Base-by-base conservation (phyloP, 1,284 basidiomycete species). In the Cryptococcus sp. region DNA sequence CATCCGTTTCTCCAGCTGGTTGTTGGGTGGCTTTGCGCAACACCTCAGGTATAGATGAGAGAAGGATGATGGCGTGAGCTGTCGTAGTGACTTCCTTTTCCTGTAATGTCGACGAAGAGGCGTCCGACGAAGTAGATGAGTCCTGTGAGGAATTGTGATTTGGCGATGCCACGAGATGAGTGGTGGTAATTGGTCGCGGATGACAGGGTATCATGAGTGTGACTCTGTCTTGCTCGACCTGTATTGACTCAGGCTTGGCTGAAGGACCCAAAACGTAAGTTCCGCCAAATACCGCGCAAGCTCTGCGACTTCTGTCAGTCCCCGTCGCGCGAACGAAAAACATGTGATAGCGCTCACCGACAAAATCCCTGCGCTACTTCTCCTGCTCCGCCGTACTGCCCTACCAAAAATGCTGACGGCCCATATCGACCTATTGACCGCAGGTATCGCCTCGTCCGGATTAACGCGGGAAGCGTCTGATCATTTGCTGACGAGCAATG, bases 331-430 rank as follows among this genome's bases (percentile, higher is more conserved):
- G 20, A 26, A 26, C 8, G 17, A 17, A 20, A 8, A 10, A 4
- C 20, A 56, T 20, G 41, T 29, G 13, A 22, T 17, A n/a, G 47
- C 2, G 69, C 75, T 59, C 46, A 80, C 79, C 82, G 73, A 76
- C 93, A 95, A 74, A 94, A 97, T 0, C 91, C 93, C 76, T 96
- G 93, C 0, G 89, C 84, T n/a, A 95, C 86, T 70, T 96, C 93
- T 3, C 93, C 93, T 0, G 87, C 81, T 3, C 93, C 92, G 29
- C 95, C 95, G 73, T 97, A 98, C 68, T 97, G 93, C 0, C 91
- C 92, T 5, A 98, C 83, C 16, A 99, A 84, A 78, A 94, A 98
- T 0, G 95, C 87, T 0, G 91, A 92, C 11, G 89, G 79, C 6
- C 95, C 95, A 70, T 96, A 98, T 34, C 90, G 83, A 1, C 95